phyloP scores from a whole-genome alignment of 768 basidiomycete genomes.

The Tylopilus vinaceipallidus region DNA sequence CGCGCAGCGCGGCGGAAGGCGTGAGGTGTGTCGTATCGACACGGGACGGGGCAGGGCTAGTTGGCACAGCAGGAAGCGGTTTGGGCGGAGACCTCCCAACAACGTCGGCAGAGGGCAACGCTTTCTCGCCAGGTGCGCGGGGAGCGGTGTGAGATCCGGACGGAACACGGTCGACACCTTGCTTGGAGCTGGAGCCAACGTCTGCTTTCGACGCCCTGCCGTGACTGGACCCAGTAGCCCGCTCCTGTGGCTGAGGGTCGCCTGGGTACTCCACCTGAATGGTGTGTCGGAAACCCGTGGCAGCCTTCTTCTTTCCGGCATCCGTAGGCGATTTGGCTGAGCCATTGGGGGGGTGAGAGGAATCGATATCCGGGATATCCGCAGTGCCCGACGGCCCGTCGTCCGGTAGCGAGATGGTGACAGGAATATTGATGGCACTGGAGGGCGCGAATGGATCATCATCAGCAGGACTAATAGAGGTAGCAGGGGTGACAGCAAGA shows the following conservation, averaged over 20 bases:
- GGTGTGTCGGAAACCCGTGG: slow-evolving; percentile 72
- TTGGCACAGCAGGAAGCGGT: slow-evolving; percentile 31
- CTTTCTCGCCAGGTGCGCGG: slow-evolving; percentile 18
- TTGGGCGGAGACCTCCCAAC: slow-evolving; percentile 19
- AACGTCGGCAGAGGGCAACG: slow-evolving; percentile 2
- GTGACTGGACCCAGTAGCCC: slow-evolving; percentile 17
- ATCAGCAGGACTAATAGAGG: slow-evolving; percentile 39
- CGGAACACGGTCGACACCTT: slow-evolving; percentile 10
- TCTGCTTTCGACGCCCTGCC: slow-evolving; percentile 21
- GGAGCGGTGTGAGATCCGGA: slow-evolving; percentile 13
- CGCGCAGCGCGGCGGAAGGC: slow-evolving; percentile 27
- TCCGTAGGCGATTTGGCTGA: slow-evolving; percentile 39
- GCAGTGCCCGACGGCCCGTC: slow-evolving; percentile 19
- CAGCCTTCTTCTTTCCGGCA: slow-evolving; percentile 44
- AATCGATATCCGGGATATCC: slow-evolving; percentile 18
- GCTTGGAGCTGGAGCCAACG: slow-evolving; percentile 15
- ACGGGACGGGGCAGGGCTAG: slow-evolving; percentile 18
- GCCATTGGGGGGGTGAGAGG: slow-evolving; percentile 22
- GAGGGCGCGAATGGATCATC: slow-evolving; percentile 74
- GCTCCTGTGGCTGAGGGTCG: slow-evolving; percentile 39
- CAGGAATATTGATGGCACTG: slow-evolving; percentile 26
- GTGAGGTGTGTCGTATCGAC: slow-evolving; percentile 22
- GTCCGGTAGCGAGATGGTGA: slow-evolving; percentile 30
- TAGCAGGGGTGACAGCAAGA: slow-evolving; percentile 46
- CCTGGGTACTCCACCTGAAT: slow-evolving; percentile 93